These are phyloP conservation scores for Russula virescens DNA, from an alignment of 768 basidiomycete genomes.

Conservation along the genomic window DNA sequence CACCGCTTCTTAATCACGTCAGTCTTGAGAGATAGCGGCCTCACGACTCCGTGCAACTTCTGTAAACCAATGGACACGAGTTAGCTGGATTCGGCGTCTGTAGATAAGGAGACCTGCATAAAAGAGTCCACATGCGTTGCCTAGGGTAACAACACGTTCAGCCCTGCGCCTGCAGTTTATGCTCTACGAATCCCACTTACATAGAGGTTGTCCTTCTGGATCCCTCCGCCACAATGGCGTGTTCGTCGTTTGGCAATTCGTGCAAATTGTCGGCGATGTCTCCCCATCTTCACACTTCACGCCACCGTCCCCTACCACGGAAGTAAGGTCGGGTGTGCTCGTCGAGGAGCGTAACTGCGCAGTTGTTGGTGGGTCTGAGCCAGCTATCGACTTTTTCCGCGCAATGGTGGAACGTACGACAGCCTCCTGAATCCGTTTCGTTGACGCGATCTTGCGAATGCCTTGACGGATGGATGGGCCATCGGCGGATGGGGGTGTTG, in stretches of 20 bases:
- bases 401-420: slow-evolving; percentile 27
- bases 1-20: slow-evolving; percentile 97
- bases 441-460: slow-evolving; percentile 57
- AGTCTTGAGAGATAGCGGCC: slow-evolving; percentile 92
- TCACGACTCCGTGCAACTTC: slow-evolving; percentile 95
- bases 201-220: slow-evolving; percentile 88
- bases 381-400: slow-evolving; percentile 44
- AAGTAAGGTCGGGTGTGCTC: slow-evolving; percentile 60
- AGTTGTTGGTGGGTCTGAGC: slow-evolving; percentile 3
- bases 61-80: slow-evolving; percentile 29
- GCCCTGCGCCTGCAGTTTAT: slow-evolving; percentile 23
- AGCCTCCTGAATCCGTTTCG: slow-evolving; percentile 56
- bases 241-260: slow-evolving; percentile 93
- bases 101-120: slow-evolving; percentile 53
- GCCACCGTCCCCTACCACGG: slow-evolving; percentile 28
- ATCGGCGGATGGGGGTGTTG: slow-evolving; percentile 67
- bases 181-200: slow-evolving; percentile 41
- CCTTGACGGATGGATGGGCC: slow-evolving; percentile 35
- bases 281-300: slow-evolving; percentile 61
- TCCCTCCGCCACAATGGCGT: slow-evolving; percentile 91
- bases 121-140: slow-evolving; percentile 91
- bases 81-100: slow-evolving; percentile 16
- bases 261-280: slow-evolving; percentile 74
- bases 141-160: slow-evolving; percentile 33
- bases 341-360: slow-evolving; percentile 46